Base-by-base conservation (phyloP, 1,284 basidiomycete genomes). In the Cyathus pygmaeus region DNA sequence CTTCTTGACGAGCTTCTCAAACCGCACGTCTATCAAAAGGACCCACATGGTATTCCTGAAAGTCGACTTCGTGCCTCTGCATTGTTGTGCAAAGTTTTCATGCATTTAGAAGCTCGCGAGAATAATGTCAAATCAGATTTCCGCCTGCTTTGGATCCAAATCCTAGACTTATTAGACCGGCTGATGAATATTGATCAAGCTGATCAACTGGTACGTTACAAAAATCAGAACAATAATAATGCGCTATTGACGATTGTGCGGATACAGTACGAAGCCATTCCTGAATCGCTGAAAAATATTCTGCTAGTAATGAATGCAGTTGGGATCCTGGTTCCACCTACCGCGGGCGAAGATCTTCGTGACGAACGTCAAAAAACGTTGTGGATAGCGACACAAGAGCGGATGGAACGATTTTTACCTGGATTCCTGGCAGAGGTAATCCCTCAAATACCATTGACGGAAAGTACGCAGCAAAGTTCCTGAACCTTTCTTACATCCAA, bases 221-320 rank as follows among this genome's bases (percentile, higher is more conserved):
- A 46, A 10, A 2, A 15, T 6, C 29, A 9, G 6, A 19, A 19
- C 15, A 4, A 29, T n/a, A 51, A 29, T 51, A 17, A 31, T 26
- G 11, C 49, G 13, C 46, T 36, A 7, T 42, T 51, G 42, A 53
- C 67, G 59, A 71, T 65, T 52, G 62, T 59, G 39, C 61, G 54
- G 42, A 13, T 59, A 2, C 64, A 96, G 95, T 91, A 92, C 71
- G 97, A 99, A 76, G 96, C 96, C 0, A 87, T 98, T 29, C 94
- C 94, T 0, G 98, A 99, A 78, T 96, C 95, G 6, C 85, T 99
- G 67, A 99, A 99, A 81, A 99, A 99, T 75, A 94, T 98, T 33
- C 80, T 99, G 26, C 86, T 99, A 55, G 98, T 99, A 49, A 97
- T 99, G 95, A 91, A 96, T 71, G 93, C 95, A 1, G 91, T 91